Evolutionary conservation across 2,329 filamentous ascomycete genomes (phyloP).

Genomic region (Calonectria crousiana): DNA sequence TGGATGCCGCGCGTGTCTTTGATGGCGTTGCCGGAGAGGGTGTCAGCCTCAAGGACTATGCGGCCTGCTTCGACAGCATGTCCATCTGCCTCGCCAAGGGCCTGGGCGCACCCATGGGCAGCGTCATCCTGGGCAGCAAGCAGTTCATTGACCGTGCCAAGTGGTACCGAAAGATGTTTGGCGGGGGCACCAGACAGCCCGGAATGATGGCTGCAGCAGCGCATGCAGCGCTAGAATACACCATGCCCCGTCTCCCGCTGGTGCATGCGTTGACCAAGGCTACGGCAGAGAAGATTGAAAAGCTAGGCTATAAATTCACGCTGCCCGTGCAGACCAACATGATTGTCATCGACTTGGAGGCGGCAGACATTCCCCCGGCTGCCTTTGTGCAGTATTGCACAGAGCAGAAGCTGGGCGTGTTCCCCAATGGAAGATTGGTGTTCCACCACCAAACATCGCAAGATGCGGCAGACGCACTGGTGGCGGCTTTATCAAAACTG

Average conservation of each 20-base stretch:
- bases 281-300: slow-evolving; percentile 28
- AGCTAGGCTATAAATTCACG: slow-evolving; percentile 38
- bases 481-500: slow-evolving; percentile 10
- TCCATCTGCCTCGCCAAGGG: slow-evolving; percentile 84
- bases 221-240: slow-evolving; percentile 66
- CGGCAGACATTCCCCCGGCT: slow-evolving; percentile 31
- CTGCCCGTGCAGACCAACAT: slow-evolving; percentile 46
- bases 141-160: slow-evolving; percentile 51
- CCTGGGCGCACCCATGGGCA: slow-evolving; percentile 81
- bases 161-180: slow-evolving; percentile 73
- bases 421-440: slow-evolving; percentile 22
- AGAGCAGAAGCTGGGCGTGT: slow-evolving; percentile 20
- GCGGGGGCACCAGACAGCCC: slow-evolving; percentile 77
- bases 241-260: slow-evolving; percentile 33
- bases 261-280: slow-evolving; percentile 38
- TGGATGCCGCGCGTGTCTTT: slow-evolving; percentile 83
- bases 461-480: slow-evolving; percentile 10
- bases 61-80: slow-evolving; percentile 76
- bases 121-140: slow-evolving; percentile 70
- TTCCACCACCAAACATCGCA: slow-evolving; percentile 25
- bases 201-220: slow-evolving; percentile 79
- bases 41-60: slow-evolving; percentile 73
- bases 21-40: slow-evolving; percentile 78
- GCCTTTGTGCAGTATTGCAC: slow-evolving; percentile 32
- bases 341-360: slow-evolving; percentile 40